Base-by-base conservation (phyloP, 2,329 filamentous ascomycete genomes). In the Sarocladium oryzae region DNA sequence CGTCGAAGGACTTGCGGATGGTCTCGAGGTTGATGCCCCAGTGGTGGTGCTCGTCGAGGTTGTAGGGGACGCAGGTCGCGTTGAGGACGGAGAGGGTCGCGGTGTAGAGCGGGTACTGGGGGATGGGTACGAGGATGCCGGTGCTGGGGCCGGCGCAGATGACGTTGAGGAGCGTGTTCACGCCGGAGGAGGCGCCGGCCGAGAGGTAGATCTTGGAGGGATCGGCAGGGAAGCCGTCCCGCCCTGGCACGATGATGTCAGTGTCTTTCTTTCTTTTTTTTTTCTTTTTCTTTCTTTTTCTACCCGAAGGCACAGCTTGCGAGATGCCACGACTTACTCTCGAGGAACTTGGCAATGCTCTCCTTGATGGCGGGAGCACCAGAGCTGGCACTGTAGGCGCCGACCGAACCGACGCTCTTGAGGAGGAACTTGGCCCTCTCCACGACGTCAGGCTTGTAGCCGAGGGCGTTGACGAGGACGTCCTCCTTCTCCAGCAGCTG, bases 71-170 rank as follows among this genome's bases (percentile, higher is more conserved):
- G 64, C 86, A 88, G 52, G 80, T 82, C 50, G 92, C 89, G 68
- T 96, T 81, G 54, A 97, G 79, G 43, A 99, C 73, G 50, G 90
- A 77, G 56, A 99, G 81, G 1, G 91, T 93, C 23, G 93, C 93
- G 8, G 92, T 97, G 75, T 99, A 99, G 46, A 99, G 85, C 21
- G 93, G 93, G 69, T 99, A 99, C 71, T 99, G 93, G 6, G 93
- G 93, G 60, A 99, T 97, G 21, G 92, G 93, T 18, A 97, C 86
- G 55, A 99, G 83, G 52, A 99, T 81, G 54, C 93, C 93, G 4
- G 86, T 86, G 54, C 86, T 77, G 49, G 85, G 81, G 50, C 77
- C 76, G 50, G 88, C 81, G 72, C 89, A 95, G 67, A 99, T 89
- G 66, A 95, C 78, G 71, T 93, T 85, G 55, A 99, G 79, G 57